phyloP scores from a whole-genome alignment of 208 protist genomes.

The Herpetomonas muscarum region DNA sequence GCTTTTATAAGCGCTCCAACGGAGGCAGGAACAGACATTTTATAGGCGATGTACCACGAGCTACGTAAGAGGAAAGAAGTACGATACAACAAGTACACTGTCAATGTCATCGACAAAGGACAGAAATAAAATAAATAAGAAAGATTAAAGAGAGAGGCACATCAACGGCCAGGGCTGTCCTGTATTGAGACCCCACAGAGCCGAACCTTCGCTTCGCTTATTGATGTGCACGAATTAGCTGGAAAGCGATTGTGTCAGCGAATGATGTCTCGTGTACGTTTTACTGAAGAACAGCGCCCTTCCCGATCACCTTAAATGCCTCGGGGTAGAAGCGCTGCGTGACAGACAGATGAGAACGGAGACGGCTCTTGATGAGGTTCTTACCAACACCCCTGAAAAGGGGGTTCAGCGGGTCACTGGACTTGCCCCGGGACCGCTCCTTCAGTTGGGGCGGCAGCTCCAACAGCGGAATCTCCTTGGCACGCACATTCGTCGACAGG shows the following conservation, averaged over 20 bases:
- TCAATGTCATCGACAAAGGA: neutral
- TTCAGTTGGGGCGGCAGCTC: conserved; percentile 4
- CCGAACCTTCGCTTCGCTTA: too few relatives aligned
- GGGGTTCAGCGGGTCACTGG: conserved; percentile 13
- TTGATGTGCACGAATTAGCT: too few relatives aligned
- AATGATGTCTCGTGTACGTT: too few relatives aligned
- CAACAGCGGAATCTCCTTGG: conserved; percentile 6
- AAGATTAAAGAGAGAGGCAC: too few relatives aligned
- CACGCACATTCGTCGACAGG: conserved; percentile 8
- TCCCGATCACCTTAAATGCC: neutral
- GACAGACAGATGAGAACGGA: conserved; percentile 4
- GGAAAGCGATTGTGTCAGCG: too few relatives aligned
- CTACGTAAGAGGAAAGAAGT: neutral
- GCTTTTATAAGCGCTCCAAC: neutral
- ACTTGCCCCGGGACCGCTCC: conserved; percentile 2
- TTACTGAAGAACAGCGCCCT: too few relatives aligned
- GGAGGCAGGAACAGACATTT: too few relatives aligned
- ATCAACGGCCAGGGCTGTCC: too few relatives aligned
- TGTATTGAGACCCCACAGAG: too few relatives aligned
- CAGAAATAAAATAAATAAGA: too few relatives aligned
- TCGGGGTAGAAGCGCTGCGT: conserved; percentile 16
- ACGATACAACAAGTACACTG: neutral
- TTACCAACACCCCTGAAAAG: conserved; percentile 8
- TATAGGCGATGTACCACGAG: too few relatives aligned
- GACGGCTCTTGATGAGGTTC: conserved; percentile 13